These are phyloP conservation scores for Fusarium coicis DNA, from an alignment of 2,329 filamentous ascomycete genomes.

Conservation along the genomic window DNA sequence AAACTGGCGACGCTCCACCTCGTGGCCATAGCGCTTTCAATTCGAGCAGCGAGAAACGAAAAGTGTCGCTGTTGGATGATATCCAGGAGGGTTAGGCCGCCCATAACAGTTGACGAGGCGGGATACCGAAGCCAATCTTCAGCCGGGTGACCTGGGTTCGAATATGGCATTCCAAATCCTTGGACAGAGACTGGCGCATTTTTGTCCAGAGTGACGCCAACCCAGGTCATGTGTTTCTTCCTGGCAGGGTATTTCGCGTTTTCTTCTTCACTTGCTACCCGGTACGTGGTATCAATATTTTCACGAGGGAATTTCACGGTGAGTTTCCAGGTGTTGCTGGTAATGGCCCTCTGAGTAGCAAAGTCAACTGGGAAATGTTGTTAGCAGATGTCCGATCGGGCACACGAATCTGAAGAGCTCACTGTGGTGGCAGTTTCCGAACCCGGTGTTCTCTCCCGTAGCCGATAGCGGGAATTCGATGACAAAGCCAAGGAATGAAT, in stretches of 20 bases:
- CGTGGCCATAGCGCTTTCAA: too few relatives aligned
- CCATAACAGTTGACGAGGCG: neutral
- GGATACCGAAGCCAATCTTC: too few relatives aligned
- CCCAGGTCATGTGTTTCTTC: neutral
- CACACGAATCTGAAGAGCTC: neutral
- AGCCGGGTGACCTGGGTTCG: neutral
- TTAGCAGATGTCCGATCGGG: neutral
- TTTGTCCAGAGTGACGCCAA: rapidly evolving
- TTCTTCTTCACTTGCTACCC: neutral
- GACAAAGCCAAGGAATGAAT: neutral
- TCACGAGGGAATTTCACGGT: neutral
- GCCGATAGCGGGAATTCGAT: neutral
- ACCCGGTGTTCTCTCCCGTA: neutral
- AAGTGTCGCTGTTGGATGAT: neutral
- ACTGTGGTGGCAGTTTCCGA: neutral
- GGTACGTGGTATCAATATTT: neutral
- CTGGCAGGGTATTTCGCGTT: neutral
- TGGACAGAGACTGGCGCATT: neutral
- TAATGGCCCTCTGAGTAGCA: neutral
- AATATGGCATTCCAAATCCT: neutral
- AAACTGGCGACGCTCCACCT: neutral
- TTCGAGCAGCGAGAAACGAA: neutral
- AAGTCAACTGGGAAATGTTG: neutral
- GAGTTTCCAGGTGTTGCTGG: neutral
- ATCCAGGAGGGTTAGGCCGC: rapidly evolving